Conservation (phyloP, 108 stramenopile genomes). For the Pelagomonas calceolata region DNA sequence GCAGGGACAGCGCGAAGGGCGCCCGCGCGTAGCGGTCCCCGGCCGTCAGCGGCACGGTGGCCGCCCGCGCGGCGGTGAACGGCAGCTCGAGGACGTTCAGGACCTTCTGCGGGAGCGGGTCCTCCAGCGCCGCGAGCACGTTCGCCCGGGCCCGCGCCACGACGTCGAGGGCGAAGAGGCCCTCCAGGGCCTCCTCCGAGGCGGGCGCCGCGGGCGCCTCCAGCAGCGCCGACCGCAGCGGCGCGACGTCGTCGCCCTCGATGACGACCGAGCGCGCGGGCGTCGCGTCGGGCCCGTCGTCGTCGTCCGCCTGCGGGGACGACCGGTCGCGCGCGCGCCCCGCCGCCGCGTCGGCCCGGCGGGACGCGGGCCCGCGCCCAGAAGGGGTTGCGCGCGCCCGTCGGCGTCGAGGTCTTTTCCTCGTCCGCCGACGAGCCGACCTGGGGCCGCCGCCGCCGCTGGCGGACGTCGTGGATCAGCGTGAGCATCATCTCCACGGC, state of each 20-base stretch:
- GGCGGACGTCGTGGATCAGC: background rate
- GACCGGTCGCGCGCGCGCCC: no score
- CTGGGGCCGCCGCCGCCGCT: no score
- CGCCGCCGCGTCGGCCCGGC: no score
- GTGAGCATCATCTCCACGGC: background rate
- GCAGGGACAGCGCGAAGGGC: conserved; percentile 56
- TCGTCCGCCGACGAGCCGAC: no score
- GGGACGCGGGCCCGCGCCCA: no score
- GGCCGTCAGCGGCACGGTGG: background rate
- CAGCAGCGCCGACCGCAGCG: background rate
- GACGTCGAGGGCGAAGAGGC: background rate
- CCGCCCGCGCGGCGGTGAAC: background rate
- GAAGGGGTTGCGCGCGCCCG: no score
- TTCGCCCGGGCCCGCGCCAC: background rate
- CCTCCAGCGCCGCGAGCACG: background rate
- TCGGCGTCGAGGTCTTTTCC: no score
- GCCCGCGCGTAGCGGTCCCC: conserved; percentile 44
- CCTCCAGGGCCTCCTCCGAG: background rate
- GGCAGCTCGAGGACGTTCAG: background rate
- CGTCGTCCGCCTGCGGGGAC: background rate
- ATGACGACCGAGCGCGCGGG: background rate
- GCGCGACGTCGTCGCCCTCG: background rate
- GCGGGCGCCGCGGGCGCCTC: background rate
- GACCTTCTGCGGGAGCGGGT: background rate
- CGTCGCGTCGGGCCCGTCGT: background rate